Base-by-base conservation (phyloP, 108 stramenopile species). In the Pseudonitzschia pungens region DNA sequence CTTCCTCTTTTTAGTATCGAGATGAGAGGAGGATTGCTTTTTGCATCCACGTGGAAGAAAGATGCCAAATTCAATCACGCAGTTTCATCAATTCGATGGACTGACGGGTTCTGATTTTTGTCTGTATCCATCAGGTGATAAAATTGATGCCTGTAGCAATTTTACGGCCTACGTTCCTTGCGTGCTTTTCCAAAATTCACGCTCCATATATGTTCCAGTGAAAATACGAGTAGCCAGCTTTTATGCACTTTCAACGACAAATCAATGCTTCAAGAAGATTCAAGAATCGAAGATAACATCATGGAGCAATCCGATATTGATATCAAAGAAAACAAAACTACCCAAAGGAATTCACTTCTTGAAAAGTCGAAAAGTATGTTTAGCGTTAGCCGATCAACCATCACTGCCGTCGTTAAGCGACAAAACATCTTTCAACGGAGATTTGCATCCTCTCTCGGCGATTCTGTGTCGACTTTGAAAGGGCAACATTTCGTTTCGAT, bases 401-500 rank as follows among this genome's bases (percentile, higher is more conserved):
- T 75, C 32, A 36, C 24, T 44, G 56, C 65, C 66, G 54, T 75
- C 44, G 66, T 68, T 45, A 45, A 69, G 24, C 20, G 58, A 33
- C 75, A 76, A 69, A 50, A n/a, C 3, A 40, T 40, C 32, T 4
- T 40, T 10, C 14, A 32, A 1, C 5, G 14, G 45, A 62, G 75
- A 76, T 62, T 64, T 51, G 56, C 75, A 22, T 77, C 77, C 12
- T 71, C 70, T 66, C 32, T 69, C 24, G 22, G 41, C 9, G 54
- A 26, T 16, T 56, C 71, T 33, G 57, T 84, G 32, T 26, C 73
- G 7, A 55, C 70, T 18, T 54, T 85, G 50, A 75, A 83, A 59
- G 91, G 91, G 18, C 73, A 86, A 54, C 82, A 92, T 72, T 90
- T 95, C 71, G 83, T 92, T 36, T 89, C 91, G 59, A 95, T 92